Conservation (phyloP, 768 basidiomycete species). For the Clitopilus hobsonii region DNA sequence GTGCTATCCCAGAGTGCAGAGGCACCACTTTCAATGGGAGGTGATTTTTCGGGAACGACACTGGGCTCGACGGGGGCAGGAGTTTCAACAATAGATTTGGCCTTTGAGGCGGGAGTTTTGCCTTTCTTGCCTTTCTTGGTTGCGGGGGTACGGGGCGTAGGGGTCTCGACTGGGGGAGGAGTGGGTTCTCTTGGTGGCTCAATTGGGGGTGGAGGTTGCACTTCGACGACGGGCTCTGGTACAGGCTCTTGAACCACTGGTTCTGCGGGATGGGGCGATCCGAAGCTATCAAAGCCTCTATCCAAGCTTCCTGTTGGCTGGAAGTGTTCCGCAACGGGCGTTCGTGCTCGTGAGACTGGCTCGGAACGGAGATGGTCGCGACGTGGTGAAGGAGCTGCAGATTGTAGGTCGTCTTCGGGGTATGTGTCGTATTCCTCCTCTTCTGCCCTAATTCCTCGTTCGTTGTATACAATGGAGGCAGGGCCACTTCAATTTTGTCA, state of each 20-base stretch:
- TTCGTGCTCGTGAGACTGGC: constrained; percentile 50
- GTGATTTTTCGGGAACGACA: neutral
- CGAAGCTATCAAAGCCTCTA: neutral
- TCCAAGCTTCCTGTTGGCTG: constrained; percentile 10
- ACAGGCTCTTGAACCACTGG: neutral
- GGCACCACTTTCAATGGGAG: neutral
- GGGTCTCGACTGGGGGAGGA: neutral
- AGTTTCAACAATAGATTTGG: neutral
- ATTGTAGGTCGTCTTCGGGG: constrained; percentile 56
- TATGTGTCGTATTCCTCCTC: constrained; percentile 67
- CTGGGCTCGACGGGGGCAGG: neutral
- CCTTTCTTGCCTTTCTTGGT: constrained; percentile 2
- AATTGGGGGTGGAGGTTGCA: neutral
- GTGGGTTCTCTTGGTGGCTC: neutral
- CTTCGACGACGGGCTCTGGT: neutral
- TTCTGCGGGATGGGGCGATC: neutral
- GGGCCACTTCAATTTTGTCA: constrained; percentile 48
- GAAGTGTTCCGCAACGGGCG: constrained; percentile 25
- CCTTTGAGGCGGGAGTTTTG: too few species aligned
- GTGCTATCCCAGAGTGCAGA: neutral
- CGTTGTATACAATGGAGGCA: constrained; percentile 78
- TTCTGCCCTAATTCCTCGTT: constrained; percentile 67
- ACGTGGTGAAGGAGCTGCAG: constrained; percentile 27
- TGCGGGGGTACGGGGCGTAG: neutral
- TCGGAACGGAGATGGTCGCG: constrained; percentile 37